A percentile compares a stretch with the other conserved stretches of the same genome.
Evolutionary conservation across 805 yeast species (phyloP).

Genomic region (Blastobotrys chiropterorum): DNA sequence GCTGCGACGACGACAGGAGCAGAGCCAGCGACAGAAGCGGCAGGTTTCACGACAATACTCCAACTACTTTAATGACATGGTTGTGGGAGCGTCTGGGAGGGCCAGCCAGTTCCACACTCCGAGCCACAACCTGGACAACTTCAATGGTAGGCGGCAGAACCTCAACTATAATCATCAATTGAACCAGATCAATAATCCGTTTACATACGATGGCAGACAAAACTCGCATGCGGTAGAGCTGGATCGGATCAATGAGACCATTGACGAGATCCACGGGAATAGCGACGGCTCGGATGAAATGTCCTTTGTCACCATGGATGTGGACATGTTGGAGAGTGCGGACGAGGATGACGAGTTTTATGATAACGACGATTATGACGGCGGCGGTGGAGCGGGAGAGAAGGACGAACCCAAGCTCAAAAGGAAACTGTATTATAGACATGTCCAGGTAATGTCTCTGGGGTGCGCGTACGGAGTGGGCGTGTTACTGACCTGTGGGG

Average conservation of each 20-base stretch:
- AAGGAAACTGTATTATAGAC: slow-evolving; percentile 56
- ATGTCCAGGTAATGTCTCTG: slow-evolving; percentile 69
- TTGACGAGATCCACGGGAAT: not conserved
- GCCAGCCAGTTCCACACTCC: slow-evolving; percentile 7
- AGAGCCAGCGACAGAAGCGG: slow-evolving; percentile 6
- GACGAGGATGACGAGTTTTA: slow-evolving; percentile 11
- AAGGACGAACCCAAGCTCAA: slow-evolving; percentile 29
- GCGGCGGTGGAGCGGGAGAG: not conserved
- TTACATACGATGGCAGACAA: slow-evolving; percentile 14
- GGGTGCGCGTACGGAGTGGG: slow-evolving; percentile 82
- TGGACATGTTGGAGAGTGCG: slow-evolving; percentile 23
- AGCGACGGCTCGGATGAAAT: slow-evolving; percentile 14
- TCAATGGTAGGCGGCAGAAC: slow-evolving; percentile 22
- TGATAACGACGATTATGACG: slow-evolving; percentile 7
- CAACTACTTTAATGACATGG: slow-evolving; percentile 17
- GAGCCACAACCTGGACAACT: slow-evolving; percentile 20
- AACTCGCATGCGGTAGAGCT: not conserved
- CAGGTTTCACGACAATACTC: slow-evolving; percentile 15
- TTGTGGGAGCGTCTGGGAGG: not conserved
- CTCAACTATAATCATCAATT: slow-evolving; percentile 18
- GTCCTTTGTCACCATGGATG: slow-evolving; percentile 24
- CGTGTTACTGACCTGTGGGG: slow-evolving; percentile 60
- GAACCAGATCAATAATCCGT: slow-evolving; percentile 18
- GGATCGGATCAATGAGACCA: not conserved
- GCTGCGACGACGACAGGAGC: slow-evolving; percentile 9